phyloP scores from a whole-genome alignment of 1,284 basidiomycete species.

The Cutaneotrichosporon daszewskae region DNA sequence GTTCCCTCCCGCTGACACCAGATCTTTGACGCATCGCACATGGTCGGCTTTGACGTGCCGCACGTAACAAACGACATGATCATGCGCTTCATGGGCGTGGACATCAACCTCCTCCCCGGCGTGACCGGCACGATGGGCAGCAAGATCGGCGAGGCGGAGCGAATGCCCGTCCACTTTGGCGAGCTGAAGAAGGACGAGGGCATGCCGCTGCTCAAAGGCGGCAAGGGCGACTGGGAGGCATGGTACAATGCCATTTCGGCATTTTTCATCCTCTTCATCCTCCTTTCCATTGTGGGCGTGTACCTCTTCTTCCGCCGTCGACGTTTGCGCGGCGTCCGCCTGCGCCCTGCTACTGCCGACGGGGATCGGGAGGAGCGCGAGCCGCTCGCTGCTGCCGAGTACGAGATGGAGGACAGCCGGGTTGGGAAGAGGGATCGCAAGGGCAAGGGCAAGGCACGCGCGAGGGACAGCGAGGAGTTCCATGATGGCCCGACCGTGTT shows the following conservation, averaged over 20 bases:
- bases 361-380: slow-evolving; percentile 53
- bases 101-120: slow-evolving; percentile 73
- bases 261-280: slow-evolving; percentile 69
- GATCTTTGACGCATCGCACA: slow-evolving; percentile 73
- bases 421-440: slow-evolving; percentile 7
- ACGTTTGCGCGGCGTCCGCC: slow-evolving; percentile 25
- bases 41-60: slow-evolving; percentile 86
- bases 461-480: slow-evolving; percentile 1
- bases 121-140: slow-evolving; percentile 55
- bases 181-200: slow-evolving; percentile 26
- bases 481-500: slow-evolving; percentile 46
- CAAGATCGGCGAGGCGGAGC: slow-evolving; percentile 38
- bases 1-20: slow-evolving; percentile 5
- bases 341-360: neutral
- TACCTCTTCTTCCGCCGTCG: slow-evolving; percentile 36
- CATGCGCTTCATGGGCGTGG: slow-evolving; percentile 84
- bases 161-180: slow-evolving; percentile 32
- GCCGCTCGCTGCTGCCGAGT: slow-evolving; percentile 52
- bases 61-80: slow-evolving; percentile 95
- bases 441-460: slow-evolving; percentile 26
- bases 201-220: slow-evolving; percentile 61
- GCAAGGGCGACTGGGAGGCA: slow-evolving; percentile 74
- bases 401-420: slow-evolving; percentile 37
- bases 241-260: slow-evolving; percentile 90
- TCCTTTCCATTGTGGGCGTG: slow-evolving; percentile 61